These are phyloP conservation scores for Cicer arietinum DNA, from an alignment of 306 rosid genomes.

Conservation along the genomic window DNA sequence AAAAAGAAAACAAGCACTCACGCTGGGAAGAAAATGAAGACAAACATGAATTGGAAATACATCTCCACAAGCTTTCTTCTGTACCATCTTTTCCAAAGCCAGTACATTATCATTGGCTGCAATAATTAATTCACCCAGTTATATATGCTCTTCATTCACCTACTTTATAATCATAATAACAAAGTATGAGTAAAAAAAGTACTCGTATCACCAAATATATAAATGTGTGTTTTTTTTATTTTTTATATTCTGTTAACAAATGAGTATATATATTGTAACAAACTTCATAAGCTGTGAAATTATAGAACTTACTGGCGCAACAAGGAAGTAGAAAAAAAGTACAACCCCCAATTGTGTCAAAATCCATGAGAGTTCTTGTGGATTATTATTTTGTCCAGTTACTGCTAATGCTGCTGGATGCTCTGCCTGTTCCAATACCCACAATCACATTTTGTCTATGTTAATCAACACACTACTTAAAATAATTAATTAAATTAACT, in stretches of 20 bases:
- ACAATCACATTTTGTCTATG: constrained; percentile 24
- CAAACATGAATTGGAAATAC: constrained; percentile 91
- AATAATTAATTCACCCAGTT: constrained; percentile 34
- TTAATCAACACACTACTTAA: background rate
- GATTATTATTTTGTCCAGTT: constrained; percentile 71
- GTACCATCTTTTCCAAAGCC: constrained; percentile 92
- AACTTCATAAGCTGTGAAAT: background rate
- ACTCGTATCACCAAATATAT: no score
- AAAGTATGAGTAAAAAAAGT: no score
- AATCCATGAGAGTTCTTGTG: constrained; percentile 56
- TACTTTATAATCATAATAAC: no score
- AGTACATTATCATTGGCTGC: constrained; percentile 86
- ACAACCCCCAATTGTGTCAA: constrained; percentile 66
- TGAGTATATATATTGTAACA: background rate
- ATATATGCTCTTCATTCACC: background rate
- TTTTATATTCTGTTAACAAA: no score
- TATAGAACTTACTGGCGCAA: constrained; percentile 68
- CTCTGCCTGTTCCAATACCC: constrained; percentile 53
- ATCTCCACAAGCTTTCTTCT: constrained; percentile 75
- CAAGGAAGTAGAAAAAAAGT: constrained; percentile 69
- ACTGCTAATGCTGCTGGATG: constrained; percentile 84
- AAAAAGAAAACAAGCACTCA: constrained; percentile 42
- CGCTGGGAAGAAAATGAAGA: constrained; percentile 93
- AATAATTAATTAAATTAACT: background rate
- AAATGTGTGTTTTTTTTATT: no score